Evolutionary conservation across 441 rosid species (phyloP).

Genomic region (Metrosideros polymorpha): DNA sequence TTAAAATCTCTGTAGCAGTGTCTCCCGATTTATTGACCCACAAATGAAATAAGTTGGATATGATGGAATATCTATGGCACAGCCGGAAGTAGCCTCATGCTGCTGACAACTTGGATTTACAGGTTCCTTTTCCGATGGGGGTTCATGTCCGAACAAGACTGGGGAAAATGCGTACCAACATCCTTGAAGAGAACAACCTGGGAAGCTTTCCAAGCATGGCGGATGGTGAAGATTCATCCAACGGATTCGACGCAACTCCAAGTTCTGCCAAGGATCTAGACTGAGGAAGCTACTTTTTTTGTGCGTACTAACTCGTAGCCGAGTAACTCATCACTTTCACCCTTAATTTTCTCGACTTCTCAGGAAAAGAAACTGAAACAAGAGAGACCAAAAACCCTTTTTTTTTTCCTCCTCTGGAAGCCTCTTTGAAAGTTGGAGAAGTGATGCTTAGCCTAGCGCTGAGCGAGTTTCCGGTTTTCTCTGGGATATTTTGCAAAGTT

Average conservation of each 20-base stretch:
- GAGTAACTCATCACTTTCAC: constrained; percentile 2
- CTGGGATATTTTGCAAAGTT: background rate
- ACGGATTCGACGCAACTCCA: constrained; percentile 16
- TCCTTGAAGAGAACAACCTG: constrained; percentile 23
- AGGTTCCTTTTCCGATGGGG: constrained; percentile 70
- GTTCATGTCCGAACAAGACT: constrained; percentile 40
- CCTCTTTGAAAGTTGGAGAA: background rate
- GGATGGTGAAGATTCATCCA: constrained; percentile 23
- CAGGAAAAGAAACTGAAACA: background rate
- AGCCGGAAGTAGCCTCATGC: background rate
- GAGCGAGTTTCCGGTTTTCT: background rate
- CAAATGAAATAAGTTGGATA: background rate
- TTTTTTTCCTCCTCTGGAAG: background rate
- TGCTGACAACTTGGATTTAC: background rate
- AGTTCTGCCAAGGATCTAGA: constrained; percentile 32
- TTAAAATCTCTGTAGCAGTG: background rate
- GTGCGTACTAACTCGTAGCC: constrained; percentile 26
- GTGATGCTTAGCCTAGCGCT: background rate
- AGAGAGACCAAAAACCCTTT: background rate
- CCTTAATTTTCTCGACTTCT: constrained; percentile 1
- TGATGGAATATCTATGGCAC: background rate
- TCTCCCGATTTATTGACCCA: background rate
- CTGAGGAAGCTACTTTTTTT: constrained; percentile 17
- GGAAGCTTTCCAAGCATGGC: constrained; percentile 12
- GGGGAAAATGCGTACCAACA: constrained; percentile 22